phyloP scores from a whole-genome alignment of 2,329 filamentous ascomycete species.

The Karstenula rhodostoma region DNA sequence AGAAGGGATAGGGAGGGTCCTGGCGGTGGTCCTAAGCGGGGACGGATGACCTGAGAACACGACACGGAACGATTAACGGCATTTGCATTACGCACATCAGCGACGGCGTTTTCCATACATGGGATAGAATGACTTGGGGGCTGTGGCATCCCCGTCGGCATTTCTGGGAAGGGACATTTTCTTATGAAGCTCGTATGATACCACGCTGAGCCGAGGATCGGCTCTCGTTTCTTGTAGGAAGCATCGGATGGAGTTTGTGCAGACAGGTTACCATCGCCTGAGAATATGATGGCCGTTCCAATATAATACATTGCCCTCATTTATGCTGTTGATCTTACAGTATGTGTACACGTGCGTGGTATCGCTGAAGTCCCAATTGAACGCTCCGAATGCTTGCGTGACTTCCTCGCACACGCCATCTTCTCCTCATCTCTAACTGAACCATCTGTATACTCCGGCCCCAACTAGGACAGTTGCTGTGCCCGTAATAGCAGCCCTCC shows the following conservation, averaged over 20 bases:
- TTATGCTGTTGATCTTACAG: background rate
- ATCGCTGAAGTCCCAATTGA: background rate
- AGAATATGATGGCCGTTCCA: conserved; percentile 1
- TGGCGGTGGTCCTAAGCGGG: conserved; percentile 50
- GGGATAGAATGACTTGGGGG: conserved; percentile 4
- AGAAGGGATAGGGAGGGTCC: conserved; percentile 61
- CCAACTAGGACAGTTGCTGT: conserved; percentile 53
- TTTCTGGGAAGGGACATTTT: conserved; percentile 13
- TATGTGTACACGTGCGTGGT: background rate
- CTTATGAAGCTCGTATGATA: conserved; percentile 14
- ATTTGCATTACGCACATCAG: conserved; percentile 17
- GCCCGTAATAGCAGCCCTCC: conserved; percentile 52
- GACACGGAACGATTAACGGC: conserved; percentile 10
- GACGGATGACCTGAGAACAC: conserved; percentile 43
- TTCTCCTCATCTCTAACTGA: conserved; percentile 20
- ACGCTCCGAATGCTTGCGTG: conserved; percentile 6
- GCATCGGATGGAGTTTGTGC: conserved; percentile 6
- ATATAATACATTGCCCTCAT: background rate
- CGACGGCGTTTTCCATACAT: conserved; percentile 18
- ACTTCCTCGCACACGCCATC: conserved; percentile 22
- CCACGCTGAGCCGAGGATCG: conserved; percentile 12
- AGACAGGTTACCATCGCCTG: background rate
- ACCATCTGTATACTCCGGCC: conserved; percentile 54
- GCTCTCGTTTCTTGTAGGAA: conserved; percentile 5
- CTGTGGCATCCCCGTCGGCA: conserved; percentile 6